Base-by-base conservation (phyloP, 2,329 filamentous ascomycete genomes). In the Alternaria sp. region DNA sequence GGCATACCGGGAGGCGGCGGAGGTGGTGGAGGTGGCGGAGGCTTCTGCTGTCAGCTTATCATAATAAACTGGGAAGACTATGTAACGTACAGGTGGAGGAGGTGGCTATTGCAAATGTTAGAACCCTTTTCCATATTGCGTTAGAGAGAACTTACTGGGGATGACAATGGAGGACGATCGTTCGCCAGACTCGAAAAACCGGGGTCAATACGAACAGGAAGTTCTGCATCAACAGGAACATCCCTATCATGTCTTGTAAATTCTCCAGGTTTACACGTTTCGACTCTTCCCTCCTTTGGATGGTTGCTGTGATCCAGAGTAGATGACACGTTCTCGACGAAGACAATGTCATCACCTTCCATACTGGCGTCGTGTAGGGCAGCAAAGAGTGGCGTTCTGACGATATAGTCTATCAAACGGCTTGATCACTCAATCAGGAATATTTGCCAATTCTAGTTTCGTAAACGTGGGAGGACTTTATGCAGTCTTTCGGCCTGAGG, bases 331-430 rank as follows among this genome's bases (percentile, higher is more conserved):
- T 44, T 46, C 20, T 65, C 66, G 1, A 68, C 40, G 7, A 66
- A 54, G 4, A 68, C 66, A 14, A 68, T 40, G 16, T 68, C 66
- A 4, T 64, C 66, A 3, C 34, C 32, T 34, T 58, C 60, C 63
- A 63, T 65, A 25, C 0, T 20, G 22, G 20, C 12, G 20, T 25
- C 22, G 8, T 8, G 11, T 43, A 25, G 11, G 12, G 20, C 14
- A 43, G 1, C 12, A 7, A 25, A 16, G 6, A 25, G 40, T 16
- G 6, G 4, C 4, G 12, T 9, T 43, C 4, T 25, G 12, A 18
- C 12, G 20, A 25, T 3, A 0, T 5, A 0, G 3, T 43, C 20
- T 25, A 25, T 25, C 40, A 0, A 5, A 9, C 4, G 0, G 11
- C 2, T 43, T 25, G 25, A 16, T 25, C 0, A 0, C 20, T 43